phyloP scores from a whole-genome alignment of 805 yeast genomes.

The Candida nonsorbophila region DNA sequence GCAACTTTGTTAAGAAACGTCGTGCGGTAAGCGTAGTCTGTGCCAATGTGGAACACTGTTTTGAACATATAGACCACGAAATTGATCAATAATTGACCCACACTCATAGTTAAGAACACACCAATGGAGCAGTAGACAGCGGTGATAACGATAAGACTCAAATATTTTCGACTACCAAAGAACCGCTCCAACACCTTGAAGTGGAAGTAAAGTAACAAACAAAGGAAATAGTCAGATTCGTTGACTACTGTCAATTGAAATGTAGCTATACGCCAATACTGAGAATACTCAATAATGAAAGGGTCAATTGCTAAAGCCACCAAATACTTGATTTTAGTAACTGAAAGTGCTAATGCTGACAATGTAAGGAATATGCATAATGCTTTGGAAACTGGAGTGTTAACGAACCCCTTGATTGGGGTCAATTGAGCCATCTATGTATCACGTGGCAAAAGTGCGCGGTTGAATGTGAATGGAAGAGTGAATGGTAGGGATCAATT shows the following conservation, averaged over 20 bases:
- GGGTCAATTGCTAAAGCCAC: conserved; percentile 47
- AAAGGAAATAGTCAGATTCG: conserved; percentile 51
- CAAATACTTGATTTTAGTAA: conserved; percentile 39
- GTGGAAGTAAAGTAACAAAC: conserved; percentile 43
- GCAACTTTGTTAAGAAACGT: conserved; percentile 29
- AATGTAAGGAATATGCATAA: conserved; percentile 29
- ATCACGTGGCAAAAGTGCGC: no score
- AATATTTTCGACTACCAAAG: conserved; percentile 51
- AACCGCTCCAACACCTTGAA: conserved; percentile 54
- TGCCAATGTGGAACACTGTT: conserved; percentile 4
- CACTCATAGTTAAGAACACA: conserved; percentile 31
- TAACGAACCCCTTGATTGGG: conserved; percentile 36
- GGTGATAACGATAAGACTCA: conserved; percentile 40
- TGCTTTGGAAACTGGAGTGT: conserved; percentile 39
- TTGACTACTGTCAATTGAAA: conserved; percentile 52
- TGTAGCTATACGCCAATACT: conserved; percentile 50
- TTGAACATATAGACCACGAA: conserved; percentile 7
- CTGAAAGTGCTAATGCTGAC: conserved; percentile 36
- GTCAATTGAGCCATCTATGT: conserved; percentile 23
- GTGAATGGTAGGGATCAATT: no score
- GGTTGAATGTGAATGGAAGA: no score
- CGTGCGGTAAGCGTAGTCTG: conserved; percentile 6
- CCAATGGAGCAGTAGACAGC: conserved; percentile 43
- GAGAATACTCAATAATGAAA: conserved; percentile 47
- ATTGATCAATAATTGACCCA: conserved; percentile 32